Evolutionary conservation across 257 asterid genomes (phyloP), one percentile per base, ranked within the genome.

Genomic region (Salvia hispanica): DNA sequence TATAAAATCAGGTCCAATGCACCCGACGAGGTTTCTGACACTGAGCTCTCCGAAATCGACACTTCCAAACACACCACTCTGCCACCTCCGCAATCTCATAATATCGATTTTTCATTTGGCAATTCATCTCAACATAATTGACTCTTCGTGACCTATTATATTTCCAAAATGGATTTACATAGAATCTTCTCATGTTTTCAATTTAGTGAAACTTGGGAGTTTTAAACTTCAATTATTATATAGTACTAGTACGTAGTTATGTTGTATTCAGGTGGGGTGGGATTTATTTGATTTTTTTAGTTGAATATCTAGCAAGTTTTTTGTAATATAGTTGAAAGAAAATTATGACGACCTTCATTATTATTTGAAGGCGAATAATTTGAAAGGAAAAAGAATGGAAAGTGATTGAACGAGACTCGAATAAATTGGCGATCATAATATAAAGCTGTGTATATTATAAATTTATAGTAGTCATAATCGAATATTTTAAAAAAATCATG

Each of bases 1-100:
- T 64, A 79, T 70, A 73, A 74, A 62, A 9, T 36, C 13, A 83
- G 79, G 33, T 72, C 85, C 42, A 58, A 10, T 58, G 74, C 77
- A 37, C 66, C 77, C 1, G 79, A 74, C 15, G 66, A 8, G 2
- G 77, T 82, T 13, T 82, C 87, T 5, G 86, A 82, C 15, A 66
- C 77, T 0, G 90, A 84, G 67, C 74, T 84, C 28, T 79, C 84
- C 3, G 81, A 79, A 16, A 62, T 80, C 4, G 82, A 81, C 40
- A 66, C 33, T 61, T 68, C 84, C 0, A 63, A 13, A 52, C 75
- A 4, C 5, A 69, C 45, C 28, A 43, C 43, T 8, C 9, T 3
- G 2, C 43, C 43, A 1, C 6, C 6, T 1, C 43, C 7, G 8
- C 43, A 39, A 39, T 39, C 73, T 25, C 81, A 78, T 21, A 55